Percentiles rank a stretch among this genome's conserved stretches.
phyloP scores from a whole-genome alignment of 805 yeast species.

The Metschnikowia dekortorum region DNA sequence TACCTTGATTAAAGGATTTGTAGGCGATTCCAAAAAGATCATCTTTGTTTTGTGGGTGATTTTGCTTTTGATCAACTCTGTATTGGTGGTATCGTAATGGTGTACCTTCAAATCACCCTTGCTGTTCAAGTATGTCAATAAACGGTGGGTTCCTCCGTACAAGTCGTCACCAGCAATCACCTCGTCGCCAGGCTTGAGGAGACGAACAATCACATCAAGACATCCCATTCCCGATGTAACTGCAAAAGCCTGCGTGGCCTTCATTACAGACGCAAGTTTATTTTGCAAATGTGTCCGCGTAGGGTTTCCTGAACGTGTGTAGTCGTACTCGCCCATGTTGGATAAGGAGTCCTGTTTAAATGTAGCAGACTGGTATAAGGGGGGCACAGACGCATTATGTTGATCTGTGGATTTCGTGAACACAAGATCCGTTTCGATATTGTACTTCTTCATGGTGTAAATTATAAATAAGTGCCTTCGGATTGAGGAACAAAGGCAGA shows the following conservation, averaged over 20 bases:
- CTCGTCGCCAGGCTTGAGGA: constrained; percentile 78
- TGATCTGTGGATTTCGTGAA: constrained; percentile 58
- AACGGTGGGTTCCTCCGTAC: constrained; percentile 90
- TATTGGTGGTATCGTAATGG: constrained; percentile 80
- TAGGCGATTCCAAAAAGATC: constrained; percentile 87
- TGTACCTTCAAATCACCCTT: constrained; percentile 61
- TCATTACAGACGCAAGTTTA: constrained; percentile 74
- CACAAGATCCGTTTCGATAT: constrained; percentile 69
- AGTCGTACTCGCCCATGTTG: constrained; percentile 68
- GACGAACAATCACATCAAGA: constrained; percentile 74
- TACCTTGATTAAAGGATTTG: constrained; percentile 88
- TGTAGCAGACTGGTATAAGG: constrained; percentile 91
- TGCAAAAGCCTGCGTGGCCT: constrained; percentile 71
- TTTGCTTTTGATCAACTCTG: constrained; percentile 53
- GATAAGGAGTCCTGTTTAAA: constrained; percentile 74
- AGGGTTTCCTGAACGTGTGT: constrained; percentile 92
- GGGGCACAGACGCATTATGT: constrained; percentile 77
- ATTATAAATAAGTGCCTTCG: neutral
- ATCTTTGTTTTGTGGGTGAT: constrained; percentile 59
- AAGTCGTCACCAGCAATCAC: constrained; percentile 93
- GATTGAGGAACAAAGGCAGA: neutral
- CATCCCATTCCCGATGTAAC: constrained; percentile 94
- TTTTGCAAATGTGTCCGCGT: constrained; percentile 77
- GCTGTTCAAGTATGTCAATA: constrained; percentile 65
- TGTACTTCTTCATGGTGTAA: constrained; percentile 28